Percentiles rank a stretch among this genome's conserved stretches.
These are phyloP conservation scores for Inga leiocalycina DNA, from an alignment of 306 rosid species.

Conservation along the genomic window DNA sequence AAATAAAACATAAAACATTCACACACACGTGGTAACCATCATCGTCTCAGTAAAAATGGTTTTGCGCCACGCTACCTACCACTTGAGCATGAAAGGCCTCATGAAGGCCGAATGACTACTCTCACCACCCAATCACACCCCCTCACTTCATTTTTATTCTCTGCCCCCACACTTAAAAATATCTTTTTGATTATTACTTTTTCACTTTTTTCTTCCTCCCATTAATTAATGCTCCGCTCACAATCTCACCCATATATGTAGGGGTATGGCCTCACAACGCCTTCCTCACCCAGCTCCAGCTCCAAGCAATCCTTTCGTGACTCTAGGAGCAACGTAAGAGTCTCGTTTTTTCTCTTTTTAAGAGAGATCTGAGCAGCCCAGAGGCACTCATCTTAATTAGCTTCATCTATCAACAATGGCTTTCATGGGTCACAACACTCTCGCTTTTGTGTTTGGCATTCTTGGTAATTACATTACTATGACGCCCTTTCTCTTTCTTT, in stretches of 20 bases:
- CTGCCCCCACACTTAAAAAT: background rate
- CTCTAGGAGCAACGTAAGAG: background rate
- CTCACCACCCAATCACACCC: background rate
- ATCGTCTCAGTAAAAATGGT: conserved; percentile 45
- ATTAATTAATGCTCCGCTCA: background rate
- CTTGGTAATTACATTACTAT: conserved; percentile 51
- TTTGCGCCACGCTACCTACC: conserved; percentile 67
- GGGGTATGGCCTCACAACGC: background rate
- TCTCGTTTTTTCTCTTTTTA: background rate
- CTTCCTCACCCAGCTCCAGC: conserved; percentile 34
- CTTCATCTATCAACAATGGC: conserved; percentile 41
- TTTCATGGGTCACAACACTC: conserved; percentile 32
- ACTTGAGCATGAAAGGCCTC: conserved; percentile 30
- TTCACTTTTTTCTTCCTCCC: background rate
- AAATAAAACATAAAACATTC: too few relatives aligned
- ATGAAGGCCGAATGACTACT: conserved; percentile 43
- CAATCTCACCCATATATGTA: conserved; percentile 31
- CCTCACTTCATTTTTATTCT: conserved; percentile 15
- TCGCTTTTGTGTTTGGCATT: conserved; percentile 76
- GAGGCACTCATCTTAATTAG: background rate
- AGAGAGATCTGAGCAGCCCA: background rate
- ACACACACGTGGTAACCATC: conserved; percentile 1
- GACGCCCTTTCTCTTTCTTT: background rate
- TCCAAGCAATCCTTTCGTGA: background rate
- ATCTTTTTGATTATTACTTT: background rate